Evolutionary conservation across 345 rosid species (phyloP).

Genomic region (Citrus maxima): DNA sequence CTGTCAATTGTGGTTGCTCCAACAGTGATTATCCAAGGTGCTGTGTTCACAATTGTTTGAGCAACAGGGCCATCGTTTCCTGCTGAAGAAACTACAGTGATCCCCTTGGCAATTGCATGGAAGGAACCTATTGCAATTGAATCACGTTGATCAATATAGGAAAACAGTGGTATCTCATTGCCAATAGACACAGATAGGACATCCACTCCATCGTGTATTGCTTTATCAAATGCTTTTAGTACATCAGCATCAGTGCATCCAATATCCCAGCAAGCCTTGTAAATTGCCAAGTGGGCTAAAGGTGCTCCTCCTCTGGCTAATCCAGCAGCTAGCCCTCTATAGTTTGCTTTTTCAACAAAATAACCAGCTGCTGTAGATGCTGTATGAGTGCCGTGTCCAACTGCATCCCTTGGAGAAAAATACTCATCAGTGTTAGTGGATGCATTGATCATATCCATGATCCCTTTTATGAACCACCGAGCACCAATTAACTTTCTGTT

Average conservation of each 20-base stretch:
- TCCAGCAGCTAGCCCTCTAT: constrained; percentile 43
- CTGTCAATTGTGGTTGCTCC: constrained; percentile 35
- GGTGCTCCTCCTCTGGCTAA: constrained; percentile 68
- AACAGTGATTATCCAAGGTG: constrained; percentile 40
- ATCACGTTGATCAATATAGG: constrained; percentile 28
- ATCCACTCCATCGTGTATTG: constrained; percentile 66
- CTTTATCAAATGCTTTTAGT: constrained; percentile 58
- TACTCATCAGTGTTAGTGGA: constrained; percentile 21
- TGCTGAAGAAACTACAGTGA: constrained; percentile 32
- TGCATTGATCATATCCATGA: constrained; percentile 7
- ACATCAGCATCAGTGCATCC: constrained; percentile 52
- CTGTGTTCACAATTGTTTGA: constrained; percentile 19
- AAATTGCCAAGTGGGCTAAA: constrained; percentile 52
- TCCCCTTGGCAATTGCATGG: constrained; percentile 26
- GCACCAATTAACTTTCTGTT: constrained; percentile 49
- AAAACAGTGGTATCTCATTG: constrained; percentile 21
- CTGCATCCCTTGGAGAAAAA: constrained; percentile 41
- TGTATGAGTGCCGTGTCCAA: constrained; percentile 68
- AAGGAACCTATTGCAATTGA: constrained; percentile 28
- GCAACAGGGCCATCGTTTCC: constrained; percentile 33
- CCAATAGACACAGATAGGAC: constrained; percentile 59
- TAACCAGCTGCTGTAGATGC: constrained; percentile 62
- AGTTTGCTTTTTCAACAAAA: constrained; percentile 38
- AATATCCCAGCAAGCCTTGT: constrained; percentile 50
- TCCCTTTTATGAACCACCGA: constrained; percentile 39